Base-by-base conservation (phyloP, 139 green algal genomes). In the Diplosphaera chodatii region DNA sequence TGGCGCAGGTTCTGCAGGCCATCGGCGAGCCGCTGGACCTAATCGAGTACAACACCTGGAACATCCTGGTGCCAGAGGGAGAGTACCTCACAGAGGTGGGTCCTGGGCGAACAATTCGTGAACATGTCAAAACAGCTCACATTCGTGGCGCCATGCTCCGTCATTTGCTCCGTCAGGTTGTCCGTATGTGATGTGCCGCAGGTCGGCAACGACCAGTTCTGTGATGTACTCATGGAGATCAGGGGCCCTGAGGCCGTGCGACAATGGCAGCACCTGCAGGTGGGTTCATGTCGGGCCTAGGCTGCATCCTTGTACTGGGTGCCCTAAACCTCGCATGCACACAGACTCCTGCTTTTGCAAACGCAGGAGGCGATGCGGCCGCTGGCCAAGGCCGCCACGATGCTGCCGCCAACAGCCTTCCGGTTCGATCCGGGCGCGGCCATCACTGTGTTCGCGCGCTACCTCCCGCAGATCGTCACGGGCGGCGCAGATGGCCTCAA, bases 41-140 rank as follows among this genome's bases (percentile, higher is more conserved):
- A 20, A 79, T 94, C 3, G 64, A 87, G 23, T 99, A 98, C 82
- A 87, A 98, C 76, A 86, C 72, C 29, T 99, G 96, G 96, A 97
- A 96, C 70, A 91, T 96, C 30, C 64, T 97, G 23, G 80, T 98
- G 62, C 95, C 96, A 18, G 96, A 98, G 75, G 94, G 94, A 0
- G 69, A 82, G 32, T 98, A 93, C 56, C 29, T 92, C 16, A 90
- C 84, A 3, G 55, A 90, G 73, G n/a, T n/a, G n/a, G n/a, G n/a
- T n/a, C n/a, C n/a, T n/a, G n/a, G n/a, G n/a, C n/a, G n/a, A n/a
- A n/a, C n/a, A n/a, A n/a, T n/a, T n/a, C n/a, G n/a, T n/a, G n/a
- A n/a, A n/a, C n/a, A n/a, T n/a, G n/a, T n/a, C n/a, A n/a, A n/a
- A n/a, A n/a, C n/a, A n/a, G n/a, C n/a, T n/a, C n/a, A n/a, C n/a